Evolutionary conservation across 345 rosid genomes (phyloP).

Genomic region (Gossypium herbaceum): DNA sequence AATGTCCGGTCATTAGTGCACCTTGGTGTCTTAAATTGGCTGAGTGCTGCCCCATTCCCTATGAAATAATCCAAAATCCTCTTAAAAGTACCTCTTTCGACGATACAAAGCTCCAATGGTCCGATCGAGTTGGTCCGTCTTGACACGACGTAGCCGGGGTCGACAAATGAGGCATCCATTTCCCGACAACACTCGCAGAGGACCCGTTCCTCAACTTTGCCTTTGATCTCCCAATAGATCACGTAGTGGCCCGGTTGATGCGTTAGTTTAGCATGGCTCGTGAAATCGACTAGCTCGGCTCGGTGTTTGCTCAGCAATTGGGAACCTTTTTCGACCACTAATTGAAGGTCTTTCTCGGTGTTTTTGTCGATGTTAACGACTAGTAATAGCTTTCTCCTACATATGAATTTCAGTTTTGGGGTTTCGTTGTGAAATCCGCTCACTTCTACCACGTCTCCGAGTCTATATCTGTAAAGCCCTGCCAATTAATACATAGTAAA

Average conservation of each 20-base stretch:
- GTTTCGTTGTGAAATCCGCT: conserved; percentile 68
- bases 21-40: conserved; percentile 95
- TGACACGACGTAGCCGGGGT: conserved; percentile 78
- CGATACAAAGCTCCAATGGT: conserved; percentile 72
- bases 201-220: conserved; percentile 63
- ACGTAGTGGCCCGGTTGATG: conserved; percentile 77
- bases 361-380: conserved; percentile 90
- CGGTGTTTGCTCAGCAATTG: conserved; percentile 40
- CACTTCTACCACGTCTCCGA: conserved; percentile 93
- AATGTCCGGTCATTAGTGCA: conserved; percentile 65
- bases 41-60: conserved; percentile 73
- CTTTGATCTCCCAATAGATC: conserved; percentile 87
- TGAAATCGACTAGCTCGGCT: conserved; percentile 81
- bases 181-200: conserved; percentile 63
- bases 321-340: conserved; percentile 65
- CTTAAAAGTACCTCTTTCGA: conserved; percentile 71
- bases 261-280: conserved; percentile 65
- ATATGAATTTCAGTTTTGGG: conserved; percentile 81
- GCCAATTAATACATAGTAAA: background rate
- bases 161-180: conserved; percentile 78
- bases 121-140: conserved; percentile 75
- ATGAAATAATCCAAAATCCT: conserved; percentile 68
- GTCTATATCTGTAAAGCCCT: conserved; percentile 77
- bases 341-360: conserved; percentile 88
- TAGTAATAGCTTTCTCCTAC: conserved; percentile 79